Base-by-base conservation (phyloP, 2,329 filamentous ascomycete genomes). In the Penicillium sp. region DNA sequence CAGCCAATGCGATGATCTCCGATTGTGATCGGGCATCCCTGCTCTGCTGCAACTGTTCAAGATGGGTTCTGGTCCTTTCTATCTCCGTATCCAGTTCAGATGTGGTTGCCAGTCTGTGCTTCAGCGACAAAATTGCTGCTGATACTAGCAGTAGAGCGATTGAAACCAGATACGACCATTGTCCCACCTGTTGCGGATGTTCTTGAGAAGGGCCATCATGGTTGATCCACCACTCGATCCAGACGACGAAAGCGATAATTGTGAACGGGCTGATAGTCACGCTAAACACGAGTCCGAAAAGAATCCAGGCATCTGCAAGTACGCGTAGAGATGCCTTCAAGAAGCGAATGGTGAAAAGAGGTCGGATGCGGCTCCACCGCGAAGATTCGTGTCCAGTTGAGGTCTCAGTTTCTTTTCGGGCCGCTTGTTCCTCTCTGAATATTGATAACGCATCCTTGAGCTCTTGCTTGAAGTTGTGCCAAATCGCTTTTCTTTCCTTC, bases 171-270 rank as follows among this genome's bases (percentile, higher is more conserved):
- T 57, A 59, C 2, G 57, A 53, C 66, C 66, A 68, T 42, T 68
- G 66, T 7, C 64, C 66, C 10, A 68, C 66, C 37, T 68, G 65
- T 18, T 59, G 53, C 0, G 62, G 59, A 32, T 50, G 56, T 44
- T 68, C 66, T 28, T 62, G 56, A 0, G 58, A 53, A 0, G 63
- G 59, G 1, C 64, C 64, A 35, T 68, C 66, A 10, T 63, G 55
- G 27, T 55, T 44, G 7, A 68, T 66, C 47, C 59, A 66, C 44
- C 56, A 64, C 43, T 68, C 66, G n/a, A 64, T 63, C 64, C 65
- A 68, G 6, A 53, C 49, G 1, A 68, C 59, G 41, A 68, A 68
- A 0, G 63, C 66, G 6, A 68, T 54, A 1, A 61, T 58, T 0
- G 64, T 66, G 0, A 68, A 43, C 0, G 65, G 66, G 10, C 63